Conservation (phyloP, 305 asterid species). For the Solanum hybrid region DNA sequence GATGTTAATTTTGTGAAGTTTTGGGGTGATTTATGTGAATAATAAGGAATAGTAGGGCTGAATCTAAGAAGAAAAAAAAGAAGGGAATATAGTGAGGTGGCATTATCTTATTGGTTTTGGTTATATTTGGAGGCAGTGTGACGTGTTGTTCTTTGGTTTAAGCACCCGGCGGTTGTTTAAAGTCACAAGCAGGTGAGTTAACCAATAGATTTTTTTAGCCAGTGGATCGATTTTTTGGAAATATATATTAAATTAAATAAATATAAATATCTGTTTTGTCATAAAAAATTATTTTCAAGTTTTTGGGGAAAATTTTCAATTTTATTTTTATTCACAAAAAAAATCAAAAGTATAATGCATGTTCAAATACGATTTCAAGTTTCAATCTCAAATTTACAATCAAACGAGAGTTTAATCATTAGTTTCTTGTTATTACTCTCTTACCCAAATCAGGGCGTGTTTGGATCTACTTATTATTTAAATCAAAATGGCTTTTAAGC, state of each 20-base stretch:
- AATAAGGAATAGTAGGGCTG: constrained; percentile 9
- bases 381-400: not conserved
- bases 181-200: constrained; percentile 7
- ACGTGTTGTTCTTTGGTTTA: not conserved
- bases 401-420: not conserved
- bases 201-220: not conserved
- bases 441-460: not conserved
- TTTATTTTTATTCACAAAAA: too few relatives aligned
- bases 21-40: not conserved
- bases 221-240: not conserved
- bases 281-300: not conserved
- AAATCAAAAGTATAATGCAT: not conserved
- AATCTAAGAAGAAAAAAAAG: not conserved
- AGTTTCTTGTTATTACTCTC: not conserved
- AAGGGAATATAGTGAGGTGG: constrained; percentile 23
- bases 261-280: not conserved
- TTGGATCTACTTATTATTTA: not conserved
- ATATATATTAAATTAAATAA: too few relatives aligned
- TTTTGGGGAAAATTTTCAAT: not conserved
- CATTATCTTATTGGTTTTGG: constrained; percentile 10
- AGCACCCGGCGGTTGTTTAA: not conserved
- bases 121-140: constrained; percentile 9
- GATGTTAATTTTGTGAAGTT: not conserved
- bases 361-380: not conserved
- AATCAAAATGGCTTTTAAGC: not conserved